Evolutionary conservation across 257 asterid genomes (phyloP), one percentile per base, ranked within the genome.

Genomic region (Solanum pimpinellifolium): DNA sequence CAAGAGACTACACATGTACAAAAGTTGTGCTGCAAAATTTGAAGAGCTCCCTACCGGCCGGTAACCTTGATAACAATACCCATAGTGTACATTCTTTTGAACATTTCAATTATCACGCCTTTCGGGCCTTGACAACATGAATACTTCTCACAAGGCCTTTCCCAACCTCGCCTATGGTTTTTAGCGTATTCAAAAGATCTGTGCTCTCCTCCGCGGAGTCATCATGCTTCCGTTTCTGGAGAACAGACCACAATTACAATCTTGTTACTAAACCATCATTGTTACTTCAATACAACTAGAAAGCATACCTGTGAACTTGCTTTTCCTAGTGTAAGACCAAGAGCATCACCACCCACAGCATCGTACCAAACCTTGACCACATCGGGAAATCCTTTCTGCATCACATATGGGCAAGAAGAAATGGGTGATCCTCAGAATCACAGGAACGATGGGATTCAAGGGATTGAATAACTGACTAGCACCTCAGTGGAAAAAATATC

Each of bases 361-460:
- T 97, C 99, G 52, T 92, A 94, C 99, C 99, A 97, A 76, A 97
- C 94, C 91, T 94, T 97, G 88, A 96, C 94, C 88, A 62, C 91
- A 86, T 91, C 92, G 3, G 95, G 92, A 39, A 95, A 94, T 88
- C 86, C 97, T 83, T 88, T 93, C 99, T 97, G 98, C 92, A 81
- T 68, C 83, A 86, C 35, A 81, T 78, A 86, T 69, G 86, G 69
- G 72, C 52, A 44, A 35, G 81, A 44, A 68, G 21, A 70, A 68
- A 12, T 37, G 37, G 42, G 25, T 4, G 68, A 15, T 29, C 33
- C 47, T 41, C 33, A 31, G 49, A 46, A 73, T 47, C 68, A 62
- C 39, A 39, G 35, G 25, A 56, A 65, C 69, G 83, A 44, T 7
- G 66, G 66, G 29, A 9, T 11, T 33, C 29, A 59, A 27, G 37